Conservation (phyloP, 495 filamentous ascomycete species). For the Sphaerosporella brunnea region DNA sequence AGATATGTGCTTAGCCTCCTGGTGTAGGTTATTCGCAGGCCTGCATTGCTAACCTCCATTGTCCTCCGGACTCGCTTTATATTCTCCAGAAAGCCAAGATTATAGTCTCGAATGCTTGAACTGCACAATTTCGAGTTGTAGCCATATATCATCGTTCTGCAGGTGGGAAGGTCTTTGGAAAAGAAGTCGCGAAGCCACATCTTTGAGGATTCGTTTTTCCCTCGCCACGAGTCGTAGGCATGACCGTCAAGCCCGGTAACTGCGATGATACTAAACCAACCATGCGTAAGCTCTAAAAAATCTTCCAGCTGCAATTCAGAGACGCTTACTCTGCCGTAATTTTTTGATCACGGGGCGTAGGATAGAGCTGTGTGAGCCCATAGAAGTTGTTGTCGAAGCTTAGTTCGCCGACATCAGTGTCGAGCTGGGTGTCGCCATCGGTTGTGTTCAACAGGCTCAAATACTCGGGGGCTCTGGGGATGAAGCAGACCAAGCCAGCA, state of each 20-base stretch:
- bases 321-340: constrained; percentile 3
- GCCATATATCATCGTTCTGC: constrained; percentile 9
- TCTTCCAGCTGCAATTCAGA: background rate
- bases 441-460: background rate
- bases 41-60: constrained; percentile 1
- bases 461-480: background rate
- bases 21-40: background rate
- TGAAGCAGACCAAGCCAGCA: background rate
- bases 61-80: constrained; percentile 5
- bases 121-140: constrained; percentile 1
- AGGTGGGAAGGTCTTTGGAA: constrained; percentile 6
- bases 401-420: background rate
- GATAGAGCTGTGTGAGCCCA: constrained; percentile 12
- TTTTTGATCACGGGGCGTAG: background rate
- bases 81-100: constrained; percentile 2
- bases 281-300: background rate
- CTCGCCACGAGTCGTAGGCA: constrained; percentile 8
- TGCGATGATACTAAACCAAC: background rate
- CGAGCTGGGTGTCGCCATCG: background rate
- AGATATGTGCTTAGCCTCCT: background rate
- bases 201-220: background rate
- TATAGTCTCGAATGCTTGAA: constrained; percentile 4
- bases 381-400: constrained; percentile 7
- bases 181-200: constrained; percentile 11
- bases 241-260: constrained; percentile 2